Evolutionary conservation across 1,284 basidiomycete species (phyloP).

Genomic region (Irpex lacteus): DNA sequence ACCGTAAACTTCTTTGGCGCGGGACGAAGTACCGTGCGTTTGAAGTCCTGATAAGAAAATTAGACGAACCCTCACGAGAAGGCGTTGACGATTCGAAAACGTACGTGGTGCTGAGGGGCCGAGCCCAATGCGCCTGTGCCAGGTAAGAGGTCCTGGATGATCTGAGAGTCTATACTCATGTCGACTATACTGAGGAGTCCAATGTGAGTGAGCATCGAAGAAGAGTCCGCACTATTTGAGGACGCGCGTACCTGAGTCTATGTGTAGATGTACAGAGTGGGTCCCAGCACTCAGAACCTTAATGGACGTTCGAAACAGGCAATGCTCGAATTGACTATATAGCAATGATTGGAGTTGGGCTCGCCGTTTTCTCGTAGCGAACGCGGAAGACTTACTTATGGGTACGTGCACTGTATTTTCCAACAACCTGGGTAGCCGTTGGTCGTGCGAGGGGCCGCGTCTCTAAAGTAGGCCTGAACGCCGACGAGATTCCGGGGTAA

Average conservation of each 20-base stretch:
- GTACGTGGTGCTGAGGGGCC: slow-evolving; percentile 27
- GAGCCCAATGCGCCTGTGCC: slow-evolving; percentile 26
- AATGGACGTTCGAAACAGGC: neutral
- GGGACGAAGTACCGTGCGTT: slow-evolving; percentile 56
- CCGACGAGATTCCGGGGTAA: neutral
- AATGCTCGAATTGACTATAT: neutral
- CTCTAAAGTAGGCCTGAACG: neutral
- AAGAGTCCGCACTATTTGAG: neutral
- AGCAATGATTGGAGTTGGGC: neutral
- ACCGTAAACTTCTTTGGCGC: slow-evolving; percentile 61
- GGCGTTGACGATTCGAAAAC: slow-evolving; percentile 5
- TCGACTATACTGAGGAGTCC: neutral
- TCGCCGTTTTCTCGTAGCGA: neutral
- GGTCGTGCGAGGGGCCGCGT: neutral
- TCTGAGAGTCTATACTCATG: slow-evolving; percentile 2
- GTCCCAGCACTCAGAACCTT: neutral
- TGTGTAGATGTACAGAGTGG: neutral
- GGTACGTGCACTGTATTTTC: slow-evolving; percentile 11
- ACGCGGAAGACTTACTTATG: slow-evolving; percentile 8
- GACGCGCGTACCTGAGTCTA: neutral
- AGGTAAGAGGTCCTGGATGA: slow-evolving; percentile 21
- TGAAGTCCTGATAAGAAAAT: slow-evolving; percentile 38
- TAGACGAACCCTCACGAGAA: neutral
- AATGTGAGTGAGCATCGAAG: neutral
- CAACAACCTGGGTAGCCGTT: slow-evolving; percentile 1